Evolutionary conservation across 2,329 filamentous ascomycete genomes (phyloP).

Genomic region (Apiospora phragmitis): DNA sequence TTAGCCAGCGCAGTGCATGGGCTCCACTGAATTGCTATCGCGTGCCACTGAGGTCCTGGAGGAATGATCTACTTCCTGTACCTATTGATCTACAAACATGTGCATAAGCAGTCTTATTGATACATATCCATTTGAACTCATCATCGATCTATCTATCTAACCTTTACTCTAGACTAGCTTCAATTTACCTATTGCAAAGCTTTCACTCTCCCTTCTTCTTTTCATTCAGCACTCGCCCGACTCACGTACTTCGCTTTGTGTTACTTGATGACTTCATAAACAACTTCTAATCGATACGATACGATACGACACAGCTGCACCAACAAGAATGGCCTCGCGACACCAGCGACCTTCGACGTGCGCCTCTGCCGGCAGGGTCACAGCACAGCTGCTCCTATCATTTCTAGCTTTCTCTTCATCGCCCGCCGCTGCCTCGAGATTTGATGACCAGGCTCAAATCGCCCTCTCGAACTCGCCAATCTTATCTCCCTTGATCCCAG

Average conservation of each 20-base stretch:
- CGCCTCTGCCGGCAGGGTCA: slow-evolving; percentile 62
- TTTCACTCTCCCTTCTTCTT: background rate
- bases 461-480: slow-evolving; percentile 46
- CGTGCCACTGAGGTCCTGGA: too few species aligned
- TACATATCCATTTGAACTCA: background rate
- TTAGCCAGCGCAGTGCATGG: background rate
- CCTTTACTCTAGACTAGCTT: background rate
- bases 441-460: slow-evolving; percentile 38
- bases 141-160: background rate
- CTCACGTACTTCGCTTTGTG: background rate
- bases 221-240: background rate
- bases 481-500: slow-evolving; percentile 40
- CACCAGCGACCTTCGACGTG: slow-evolving; percentile 37
- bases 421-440: slow-evolving; percentile 36
- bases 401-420: slow-evolving; percentile 62
- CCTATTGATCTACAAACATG: background rate
- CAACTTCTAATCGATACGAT: slow-evolving; percentile 8
- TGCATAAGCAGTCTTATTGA: background rate
- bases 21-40: background rate
- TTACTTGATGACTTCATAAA: background rate
- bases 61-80: too few species aligned
- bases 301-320: background rate
- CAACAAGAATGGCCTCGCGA: slow-evolving; percentile 25
- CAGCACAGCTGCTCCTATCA: slow-evolving; percentile 63
- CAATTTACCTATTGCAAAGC: background rate